Percentiles rank a stretch among this genome's conserved stretches.
Conservation (phyloP, 148 eudicot species). For the Cornus florida region DNA sequence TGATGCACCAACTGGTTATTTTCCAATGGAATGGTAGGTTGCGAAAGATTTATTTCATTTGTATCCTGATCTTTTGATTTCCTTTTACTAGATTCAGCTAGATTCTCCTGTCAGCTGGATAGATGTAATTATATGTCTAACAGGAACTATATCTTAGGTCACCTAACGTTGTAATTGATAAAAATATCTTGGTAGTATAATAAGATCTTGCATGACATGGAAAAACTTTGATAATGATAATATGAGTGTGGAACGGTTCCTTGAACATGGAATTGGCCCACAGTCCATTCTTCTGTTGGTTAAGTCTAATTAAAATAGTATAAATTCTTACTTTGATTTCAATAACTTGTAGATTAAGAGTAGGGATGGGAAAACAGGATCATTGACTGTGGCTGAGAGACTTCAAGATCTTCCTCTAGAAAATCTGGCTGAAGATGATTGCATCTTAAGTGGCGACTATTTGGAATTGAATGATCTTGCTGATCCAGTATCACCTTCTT, state of each 20-base stretch:
- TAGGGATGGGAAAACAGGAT: slow-evolving; percentile 11
- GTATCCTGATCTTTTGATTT: not conserved
- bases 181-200: too few species aligned
- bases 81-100: not conserved
- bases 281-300: not conserved
- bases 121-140: not conserved
- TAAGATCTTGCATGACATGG: not conserved
- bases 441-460: slow-evolving; percentile 38
- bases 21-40: not conserved
- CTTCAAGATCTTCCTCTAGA: not conserved
- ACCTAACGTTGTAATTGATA: too few species aligned
- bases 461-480: slow-evolving; percentile 59
- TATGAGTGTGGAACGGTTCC: not conserved
- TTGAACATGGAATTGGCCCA: not conserved
- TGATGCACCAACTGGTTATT: not conserved
- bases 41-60: not conserved
- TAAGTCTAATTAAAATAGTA: not conserved
- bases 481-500: slow-evolving; percentile 9
- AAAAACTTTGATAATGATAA: not conserved
- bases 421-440: slow-evolving; percentile 14
- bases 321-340: not conserved
- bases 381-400: slow-evolving; percentile 9
- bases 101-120: not conserved
- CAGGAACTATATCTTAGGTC: not conserved
- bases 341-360: slow-evolving; percentile 18